Percentiles rank a stretch among this genome's conserved stretches.
Conservation (phyloP, 2,329 filamentous ascomycete genomes). For the Penicillium rolfsii region DNA sequence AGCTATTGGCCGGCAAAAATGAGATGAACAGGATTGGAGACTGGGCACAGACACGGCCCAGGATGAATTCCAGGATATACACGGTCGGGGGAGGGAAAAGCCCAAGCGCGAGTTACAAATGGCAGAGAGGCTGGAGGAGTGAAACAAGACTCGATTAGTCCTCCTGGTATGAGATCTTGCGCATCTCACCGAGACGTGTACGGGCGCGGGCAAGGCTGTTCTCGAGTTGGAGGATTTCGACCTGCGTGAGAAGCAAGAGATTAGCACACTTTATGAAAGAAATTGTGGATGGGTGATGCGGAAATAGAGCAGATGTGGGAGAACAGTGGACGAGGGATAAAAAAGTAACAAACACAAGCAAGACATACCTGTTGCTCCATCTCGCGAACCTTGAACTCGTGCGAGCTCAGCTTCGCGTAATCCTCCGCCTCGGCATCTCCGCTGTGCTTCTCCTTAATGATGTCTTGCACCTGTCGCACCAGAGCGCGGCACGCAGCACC, state of each 20-base stretch:
- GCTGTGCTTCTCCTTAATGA: slow-evolving; percentile 83
- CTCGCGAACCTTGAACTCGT: slow-evolving; percentile 97
- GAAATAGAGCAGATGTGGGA: neutral
- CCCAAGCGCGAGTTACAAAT: neutral
- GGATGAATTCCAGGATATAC: slow-evolving; percentile 16
- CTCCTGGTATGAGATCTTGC: slow-evolving; percentile 92
- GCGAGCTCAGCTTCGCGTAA: slow-evolving; percentile 82
- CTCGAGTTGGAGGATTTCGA: slow-evolving; percentile 95
- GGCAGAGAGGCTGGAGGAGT: neutral
- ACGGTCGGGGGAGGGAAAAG: slow-evolving; percentile 5
- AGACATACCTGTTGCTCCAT: slow-evolving; percentile 96
- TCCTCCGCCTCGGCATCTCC: slow-evolving; percentile 81
- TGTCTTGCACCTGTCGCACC: slow-evolving; percentile 89
- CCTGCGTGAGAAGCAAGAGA: slow-evolving; percentile 56
- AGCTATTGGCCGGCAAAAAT: slow-evolving; percentile 1
- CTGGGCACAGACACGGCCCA: neutral
- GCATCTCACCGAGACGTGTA: slow-evolving; percentile 90
- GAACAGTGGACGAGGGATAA: neutral
- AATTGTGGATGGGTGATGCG: neutral
- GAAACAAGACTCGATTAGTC: slow-evolving; percentile 50
- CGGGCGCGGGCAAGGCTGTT: slow-evolving; percentile 80
- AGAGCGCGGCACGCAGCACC: slow-evolving; percentile 83
- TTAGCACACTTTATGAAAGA: slow-evolving; percentile 17
- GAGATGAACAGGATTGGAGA: neutral
- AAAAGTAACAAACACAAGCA: slow-evolving; percentile 11